phyloP scores from a whole-genome alignment of 169 alveolate genomes.

The Cryptosporidium tyzzeri region DNA sequence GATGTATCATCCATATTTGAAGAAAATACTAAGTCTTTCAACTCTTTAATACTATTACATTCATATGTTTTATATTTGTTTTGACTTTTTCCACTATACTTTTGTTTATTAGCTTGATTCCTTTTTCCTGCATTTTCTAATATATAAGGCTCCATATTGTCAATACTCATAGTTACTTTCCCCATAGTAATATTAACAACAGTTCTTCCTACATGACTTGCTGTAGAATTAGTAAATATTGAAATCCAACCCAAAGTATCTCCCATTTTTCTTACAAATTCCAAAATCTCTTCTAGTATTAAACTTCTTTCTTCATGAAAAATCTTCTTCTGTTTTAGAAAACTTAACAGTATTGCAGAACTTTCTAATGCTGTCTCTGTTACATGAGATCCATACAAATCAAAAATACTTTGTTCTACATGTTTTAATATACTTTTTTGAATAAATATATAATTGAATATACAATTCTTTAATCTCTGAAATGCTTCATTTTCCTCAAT shows the following conservation, averaged over 20 bases:
- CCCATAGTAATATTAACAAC: constrained; percentile 28
- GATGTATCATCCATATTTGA: constrained; percentile 1
- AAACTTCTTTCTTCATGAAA: neutral
- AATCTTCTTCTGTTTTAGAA: neutral
- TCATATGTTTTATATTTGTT: constrained; percentile 17
- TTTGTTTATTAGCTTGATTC: constrained; percentile 46
- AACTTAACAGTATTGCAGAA: neutral
- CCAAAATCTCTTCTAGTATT: constrained; percentile 10
- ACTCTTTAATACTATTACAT: neutral
- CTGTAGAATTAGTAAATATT: constrained; percentile 34
- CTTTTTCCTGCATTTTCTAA: constrained; percentile 55
- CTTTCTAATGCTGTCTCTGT: constrained; percentile 63
- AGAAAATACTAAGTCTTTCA: neutral
- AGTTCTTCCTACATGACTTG: constrained; percentile 73
- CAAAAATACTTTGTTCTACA: constrained; percentile 40
- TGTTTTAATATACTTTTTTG: constrained; percentile 4
- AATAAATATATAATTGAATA: constrained; percentile 19
- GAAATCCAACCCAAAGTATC: constrained; percentile 46
- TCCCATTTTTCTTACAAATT: neutral
- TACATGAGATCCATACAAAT: constrained; percentile 53
- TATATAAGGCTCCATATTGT: constrained; percentile 35
- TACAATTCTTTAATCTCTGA: constrained; percentile 24
- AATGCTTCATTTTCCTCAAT: neutral
- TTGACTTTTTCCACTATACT: constrained; percentile 12
- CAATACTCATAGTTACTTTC: constrained; percentile 28